Base-by-base conservation (phyloP, 306 rosid species). In the Begonia fuchsioides region DNA sequence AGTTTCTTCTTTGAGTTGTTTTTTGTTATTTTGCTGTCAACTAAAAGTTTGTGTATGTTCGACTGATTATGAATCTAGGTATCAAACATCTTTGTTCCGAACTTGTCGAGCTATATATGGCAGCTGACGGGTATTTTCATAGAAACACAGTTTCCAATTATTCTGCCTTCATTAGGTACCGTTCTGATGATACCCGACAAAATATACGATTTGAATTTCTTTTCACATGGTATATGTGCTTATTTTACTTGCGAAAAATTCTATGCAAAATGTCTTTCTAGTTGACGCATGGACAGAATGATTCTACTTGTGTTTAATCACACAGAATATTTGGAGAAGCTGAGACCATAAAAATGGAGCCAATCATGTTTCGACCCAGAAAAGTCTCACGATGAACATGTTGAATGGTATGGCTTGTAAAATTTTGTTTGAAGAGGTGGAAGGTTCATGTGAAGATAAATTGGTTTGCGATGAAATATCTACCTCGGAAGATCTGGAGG, bases 61-160 rank as follows among this genome's bases (percentile, higher is more conserved):
- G 35, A 26, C 35, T 2, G 35, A 26, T 26, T 26, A 26, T 26
- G 47, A 52, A 14, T 13, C 2, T 35, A 87, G 96, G 96, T 8
- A 80, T 83, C 45, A 79, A 69, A 56, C 94, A 83, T 72, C 66
- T 87, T 17, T 87, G 96, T 66, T 72, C 75, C 16, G 96, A 87
- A 54, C 83, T 83, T 39, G 46, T 66, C 11, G 94, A 87, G 74
- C 74, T 87, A 18, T 73, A 78, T 77, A 76, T 47, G 44, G 88
- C 65, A 26, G 85, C 96, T 14, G 62, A 52, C 63, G 79, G 67
- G 43, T 87, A 73, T 44, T 80, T 87, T 51, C 77, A 69, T 43
- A 65, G 53, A 53, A 76, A 67, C 66, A 61, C 80, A 3, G 60
- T 72, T 63, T 67, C 81, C 11, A 75, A 68, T 51, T 87, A 68